A percentile compares a stretch with the other conserved stretches of the same genome.
Evolutionary conservation across 352 stramenopile species (phyloP).

Genomic region (Globisporangium uncinulatum): DNA sequence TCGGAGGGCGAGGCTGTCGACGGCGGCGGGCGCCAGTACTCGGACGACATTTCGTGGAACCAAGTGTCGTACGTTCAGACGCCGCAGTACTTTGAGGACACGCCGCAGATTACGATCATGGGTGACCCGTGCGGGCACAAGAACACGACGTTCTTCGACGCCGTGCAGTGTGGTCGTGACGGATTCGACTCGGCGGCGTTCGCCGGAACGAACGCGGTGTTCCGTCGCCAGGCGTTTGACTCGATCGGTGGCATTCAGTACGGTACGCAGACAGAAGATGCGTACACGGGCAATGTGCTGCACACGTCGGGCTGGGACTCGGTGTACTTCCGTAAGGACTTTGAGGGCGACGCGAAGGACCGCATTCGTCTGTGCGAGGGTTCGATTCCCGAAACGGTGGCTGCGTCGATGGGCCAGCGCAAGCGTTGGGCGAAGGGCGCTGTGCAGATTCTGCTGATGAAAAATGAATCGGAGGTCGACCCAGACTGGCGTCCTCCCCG

Average conservation of each 20-base stretch:
- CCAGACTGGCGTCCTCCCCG: slow-evolving; percentile 81
- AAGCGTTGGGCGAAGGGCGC: slow-evolving; percentile 89
- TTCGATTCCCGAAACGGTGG: slow-evolving; percentile 77
- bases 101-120: slow-evolving; percentile 78
- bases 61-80: slow-evolving; percentile 88
- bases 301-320: slow-evolving; percentile 82
- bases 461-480: slow-evolving; percentile 86
- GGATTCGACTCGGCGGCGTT: slow-evolving; percentile 86
- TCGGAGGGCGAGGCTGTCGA: slow-evolving; percentile 84
- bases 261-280: slow-evolving; percentile 88
- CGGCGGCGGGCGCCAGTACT: slow-evolving; percentile 79
- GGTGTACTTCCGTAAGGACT: slow-evolving; percentile 89
- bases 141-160: slow-evolving; percentile 90
- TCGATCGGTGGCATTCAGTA: slow-evolving; percentile 88
- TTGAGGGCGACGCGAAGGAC: slow-evolving; percentile 81
- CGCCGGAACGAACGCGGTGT: slow-evolving; percentile 86
- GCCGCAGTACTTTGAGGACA: slow-evolving; percentile 88
- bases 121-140: slow-evolving; percentile 86
- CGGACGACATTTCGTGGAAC: slow-evolving; percentile 87
- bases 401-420: slow-evolving; percentile 77
- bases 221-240: slow-evolving; percentile 86
- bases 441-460: slow-evolving; percentile 87
- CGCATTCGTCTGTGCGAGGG: slow-evolving; percentile 84
- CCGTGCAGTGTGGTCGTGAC: slow-evolving; percentile 83
- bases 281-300: slow-evolving; percentile 84